These are phyloP conservation scores for Amylostereum areolatum DNA, from an alignment of 1,284 basidiomycete genomes.

Conservation along the genomic window DNA sequence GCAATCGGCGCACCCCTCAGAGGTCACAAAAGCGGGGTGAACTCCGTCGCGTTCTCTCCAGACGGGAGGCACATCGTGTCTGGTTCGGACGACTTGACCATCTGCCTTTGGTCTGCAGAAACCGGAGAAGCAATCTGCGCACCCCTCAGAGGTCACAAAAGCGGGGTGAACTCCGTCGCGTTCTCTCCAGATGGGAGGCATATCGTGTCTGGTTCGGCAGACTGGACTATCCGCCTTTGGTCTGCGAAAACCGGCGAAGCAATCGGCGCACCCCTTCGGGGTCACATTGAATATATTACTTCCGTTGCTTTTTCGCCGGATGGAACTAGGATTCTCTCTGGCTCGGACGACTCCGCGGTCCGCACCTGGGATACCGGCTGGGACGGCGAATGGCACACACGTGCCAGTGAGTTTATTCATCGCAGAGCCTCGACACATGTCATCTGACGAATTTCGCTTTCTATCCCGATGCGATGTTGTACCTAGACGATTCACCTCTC, in stretches of 20 bases:
- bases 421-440: too few species aligned
- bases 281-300: constrained; percentile 7
- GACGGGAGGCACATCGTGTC: too few species aligned
- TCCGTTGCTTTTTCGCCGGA: constrained; percentile 11
- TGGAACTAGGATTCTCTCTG: constrained; percentile 2
- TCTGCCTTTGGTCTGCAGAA: constrained; percentile 22
- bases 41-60: too few species aligned
- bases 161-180: constrained; percentile 3
- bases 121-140: constrained; percentile 10
- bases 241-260: constrained; percentile 12
- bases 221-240: constrained; percentile 21
- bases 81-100: constrained; percentile 17
- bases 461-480: too few species aligned
- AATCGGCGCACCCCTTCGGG: constrained; percentile 3
- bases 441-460: too few species aligned
- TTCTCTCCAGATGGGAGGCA: constrained; percentile 14
- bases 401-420: too few species aligned
- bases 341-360: constrained; percentile 7
- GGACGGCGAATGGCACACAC: too few species aligned
- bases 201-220: constrained; percentile 23
- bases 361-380: constrained; percentile 9
- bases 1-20: too few species aligned
- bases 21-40: too few species aligned
- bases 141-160: constrained; percentile 3
- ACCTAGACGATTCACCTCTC: too few species aligned